phyloP scores from a whole-genome alignment of 805 yeast genomes.

The Sugiyamaella smithiae region DNA sequence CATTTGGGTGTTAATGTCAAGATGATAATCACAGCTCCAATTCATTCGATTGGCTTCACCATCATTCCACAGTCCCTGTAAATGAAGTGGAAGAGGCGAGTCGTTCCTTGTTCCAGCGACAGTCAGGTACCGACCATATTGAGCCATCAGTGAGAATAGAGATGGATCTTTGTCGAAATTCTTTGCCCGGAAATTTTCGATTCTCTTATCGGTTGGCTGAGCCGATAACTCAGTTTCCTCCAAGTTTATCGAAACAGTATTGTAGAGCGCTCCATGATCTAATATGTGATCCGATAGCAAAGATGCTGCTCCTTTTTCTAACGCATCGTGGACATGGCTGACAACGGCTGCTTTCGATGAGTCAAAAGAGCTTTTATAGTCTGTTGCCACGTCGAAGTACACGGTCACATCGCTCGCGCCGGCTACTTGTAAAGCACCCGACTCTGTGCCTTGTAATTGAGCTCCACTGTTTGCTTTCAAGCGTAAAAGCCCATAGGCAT shows the following conservation, averaged over 20 bases:
- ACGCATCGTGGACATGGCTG: not conserved
- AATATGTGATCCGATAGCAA: not conserved
- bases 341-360: not conserved
- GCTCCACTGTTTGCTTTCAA: not conserved
- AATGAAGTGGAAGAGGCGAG: slow-evolving; percentile 12
- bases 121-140: slow-evolving; percentile 14
- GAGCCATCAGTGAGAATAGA: slow-evolving; percentile 6
- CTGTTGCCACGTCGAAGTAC: not conserved
- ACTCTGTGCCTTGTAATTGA: not conserved
- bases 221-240: not conserved
- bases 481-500: not conserved
- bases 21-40: slow-evolving; percentile 19
- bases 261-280: slow-evolving; percentile 6
- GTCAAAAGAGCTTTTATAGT: not conserved
- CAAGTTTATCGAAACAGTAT: slow-evolving; percentile 6
- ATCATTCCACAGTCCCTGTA: slow-evolving; percentile 20
- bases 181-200: not conserved
- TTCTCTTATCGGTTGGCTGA: slow-evolving; percentile 4
- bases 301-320: not conserved
- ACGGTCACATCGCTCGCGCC: not conserved
- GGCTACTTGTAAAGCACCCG: slow-evolving; percentile 2
- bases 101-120: slow-evolving; percentile 13
- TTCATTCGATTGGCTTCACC: slow-evolving; percentile 12
- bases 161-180: slow-evolving; percentile 5
- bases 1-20: slow-evolving; percentile 19